These are phyloP conservation scores for Ophiostoma pallidulum DNA, from an alignment of 2,329 filamentous ascomycete species.

Conservation along the genomic window DNA sequence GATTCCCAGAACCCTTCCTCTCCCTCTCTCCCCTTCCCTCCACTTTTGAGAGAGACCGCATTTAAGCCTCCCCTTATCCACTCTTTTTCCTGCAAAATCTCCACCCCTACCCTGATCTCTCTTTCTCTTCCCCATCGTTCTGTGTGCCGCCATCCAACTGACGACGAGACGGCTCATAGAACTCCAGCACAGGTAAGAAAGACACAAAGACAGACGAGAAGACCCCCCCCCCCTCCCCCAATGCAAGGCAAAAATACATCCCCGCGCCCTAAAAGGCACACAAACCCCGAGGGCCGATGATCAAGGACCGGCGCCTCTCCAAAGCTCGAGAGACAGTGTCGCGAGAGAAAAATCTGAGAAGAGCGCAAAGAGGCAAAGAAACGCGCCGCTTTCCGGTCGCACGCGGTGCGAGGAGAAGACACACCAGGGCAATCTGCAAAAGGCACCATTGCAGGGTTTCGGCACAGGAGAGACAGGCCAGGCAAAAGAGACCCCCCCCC, in stretches of 20 bases:
- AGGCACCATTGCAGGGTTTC: neutral
- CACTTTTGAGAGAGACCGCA: constrained; percentile 17
- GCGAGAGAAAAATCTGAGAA: too few relatives aligned
- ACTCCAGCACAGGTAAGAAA: constrained; percentile 9
- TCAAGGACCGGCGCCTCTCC: neutral
- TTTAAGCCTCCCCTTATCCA: constrained; percentile 19
- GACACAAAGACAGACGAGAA: neutral
- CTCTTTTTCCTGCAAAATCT: constrained; percentile 17
- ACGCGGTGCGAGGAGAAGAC: neutral
- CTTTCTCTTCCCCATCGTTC: constrained; percentile 7
- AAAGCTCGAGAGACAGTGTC: neutral
- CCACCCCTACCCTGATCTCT: constrained; percentile 15
- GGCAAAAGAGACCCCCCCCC: too few relatives aligned
- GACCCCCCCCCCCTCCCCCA: too few relatives aligned
- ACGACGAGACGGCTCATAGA: constrained; percentile 10
- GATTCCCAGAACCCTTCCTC: constrained; percentile 7
- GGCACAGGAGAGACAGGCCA: too few relatives aligned
- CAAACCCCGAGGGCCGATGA: too few relatives aligned
- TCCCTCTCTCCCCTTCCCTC: constrained; percentile 16
- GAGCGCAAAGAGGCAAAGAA: neutral
- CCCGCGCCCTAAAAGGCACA: too few relatives aligned
- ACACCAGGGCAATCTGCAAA: neutral
- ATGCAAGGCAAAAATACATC: too few relatives aligned
- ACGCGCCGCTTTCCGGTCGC: too few relatives aligned
- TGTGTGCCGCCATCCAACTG: constrained; percentile 10